These are phyloP conservation scores for Psilocybe tampanensis DNA, from an alignment of 768 basidiomycete genomes.

Conservation along the genomic window DNA sequence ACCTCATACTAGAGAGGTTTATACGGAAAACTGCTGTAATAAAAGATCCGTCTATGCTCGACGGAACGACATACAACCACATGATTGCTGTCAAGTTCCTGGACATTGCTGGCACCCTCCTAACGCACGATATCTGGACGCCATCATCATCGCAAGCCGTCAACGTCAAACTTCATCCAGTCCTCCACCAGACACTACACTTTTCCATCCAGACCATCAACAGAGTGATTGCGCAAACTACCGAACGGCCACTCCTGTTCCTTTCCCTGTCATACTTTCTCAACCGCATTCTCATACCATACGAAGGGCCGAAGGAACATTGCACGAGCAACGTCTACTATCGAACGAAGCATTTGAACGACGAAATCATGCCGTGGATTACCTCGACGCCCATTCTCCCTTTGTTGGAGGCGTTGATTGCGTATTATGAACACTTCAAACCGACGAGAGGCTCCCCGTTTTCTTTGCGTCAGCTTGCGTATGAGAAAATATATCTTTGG, in stretches of 20 bases:
- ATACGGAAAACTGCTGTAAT: neutral
- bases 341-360: neutral
- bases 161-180: neutral
- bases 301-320: neutral
- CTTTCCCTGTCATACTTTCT: neutral
- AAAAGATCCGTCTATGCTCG: neutral
- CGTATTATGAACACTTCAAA: neutral
- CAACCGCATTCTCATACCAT: neutral
- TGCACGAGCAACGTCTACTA: neutral
- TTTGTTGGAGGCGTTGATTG: neutral
- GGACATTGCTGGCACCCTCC: neutral
- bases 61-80: conserved; percentile 2
- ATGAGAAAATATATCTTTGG: conserved; percentile 3
- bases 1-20: neutral
- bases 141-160: too few relatives aligned
- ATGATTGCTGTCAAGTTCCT: conserved; percentile 1
- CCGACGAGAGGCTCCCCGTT: neutral
- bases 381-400: neutral
- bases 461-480: neutral
- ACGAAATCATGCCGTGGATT: neutral
- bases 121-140: neutral
- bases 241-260: neutral
- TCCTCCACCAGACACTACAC: neutral
- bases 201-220: neutral
- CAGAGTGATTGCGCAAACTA: neutral